phyloP scores from a whole-genome alignment of 495 filamentous ascomycete genomes.

The Aspergillus steynii region DNA sequence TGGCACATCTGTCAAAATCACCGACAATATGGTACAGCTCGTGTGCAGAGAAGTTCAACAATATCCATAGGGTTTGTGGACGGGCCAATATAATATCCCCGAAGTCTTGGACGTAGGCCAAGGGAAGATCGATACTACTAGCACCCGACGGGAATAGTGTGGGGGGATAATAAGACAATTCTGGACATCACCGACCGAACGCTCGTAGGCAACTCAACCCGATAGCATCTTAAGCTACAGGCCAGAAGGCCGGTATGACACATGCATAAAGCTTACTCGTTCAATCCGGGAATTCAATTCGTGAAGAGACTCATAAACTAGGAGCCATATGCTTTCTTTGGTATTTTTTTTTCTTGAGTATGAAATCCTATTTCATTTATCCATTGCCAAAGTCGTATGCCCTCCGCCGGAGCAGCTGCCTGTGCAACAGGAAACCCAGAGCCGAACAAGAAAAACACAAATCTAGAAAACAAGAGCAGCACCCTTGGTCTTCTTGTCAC shows the following conservation, averaged over 20 bases:
- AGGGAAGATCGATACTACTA: neutral
- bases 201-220: no score
- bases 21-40: no score
- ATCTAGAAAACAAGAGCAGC: constrained; percentile 97
- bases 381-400: constrained; percentile 51
- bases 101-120: no score
- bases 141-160: neutral
- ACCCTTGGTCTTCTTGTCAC: constrained; percentile 99
- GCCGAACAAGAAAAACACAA: constrained; percentile 51
- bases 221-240: neutral
- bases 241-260: neutral
- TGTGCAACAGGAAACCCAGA: constrained; percentile 50
- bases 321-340: constrained; percentile 46
- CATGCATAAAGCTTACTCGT: neutral
- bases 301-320: constrained; percentile 39
- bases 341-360: constrained; percentile 45
- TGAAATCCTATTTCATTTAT: constrained; percentile 53
- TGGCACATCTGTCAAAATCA: no score
- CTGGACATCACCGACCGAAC: no score
- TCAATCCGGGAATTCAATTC: constrained; percentile 17
- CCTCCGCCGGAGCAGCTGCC: constrained; percentile 39
- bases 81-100: no score
- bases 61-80: no score
- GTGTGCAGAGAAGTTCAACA: no score
- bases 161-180: no score